Percentiles rank a stretch among this genome's conserved stretches.
Evolutionary conservation across 2,329 filamentous ascomycete genomes (phyloP).

Genomic region (Rachicladosporium sp.): DNA sequence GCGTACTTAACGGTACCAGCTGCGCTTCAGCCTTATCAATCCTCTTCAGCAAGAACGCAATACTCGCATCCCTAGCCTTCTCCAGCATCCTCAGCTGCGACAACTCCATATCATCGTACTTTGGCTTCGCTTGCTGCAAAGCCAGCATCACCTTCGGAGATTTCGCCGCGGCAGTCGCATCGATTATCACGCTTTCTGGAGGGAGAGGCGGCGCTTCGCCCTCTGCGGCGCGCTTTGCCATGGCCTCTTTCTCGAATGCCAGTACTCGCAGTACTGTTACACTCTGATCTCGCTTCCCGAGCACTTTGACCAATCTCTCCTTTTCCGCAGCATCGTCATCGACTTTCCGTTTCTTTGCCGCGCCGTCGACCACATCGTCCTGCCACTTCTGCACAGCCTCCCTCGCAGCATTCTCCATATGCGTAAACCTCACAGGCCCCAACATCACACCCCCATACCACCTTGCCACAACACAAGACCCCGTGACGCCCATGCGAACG

Average conservation of each 20-base stretch:
- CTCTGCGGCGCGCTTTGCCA: slow-evolving; percentile 16
- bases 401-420: slow-evolving; percentile 38
- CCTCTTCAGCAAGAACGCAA: slow-evolving; percentile 39
- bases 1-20: slow-evolving; percentile 1
- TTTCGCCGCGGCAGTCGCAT: slow-evolving; percentile 1
- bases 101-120: slow-evolving; percentile 32
- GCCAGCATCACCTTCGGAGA: neutral
- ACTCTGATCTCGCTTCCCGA: slow-evolving; percentile 36
- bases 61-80: slow-evolving; percentile 41
- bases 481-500: slow-evolving; percentile 30
- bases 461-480: slow-evolving; percentile 39
- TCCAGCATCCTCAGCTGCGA: slow-evolving; percentile 31
- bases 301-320: slow-evolving; percentile 27
- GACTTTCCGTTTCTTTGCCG: slow-evolving; percentile 21
- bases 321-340: slow-evolving; percentile 20
- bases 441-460: slow-evolving; percentile 44
- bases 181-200: slow-evolving; percentile 1
- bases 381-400: slow-evolving; percentile 35
- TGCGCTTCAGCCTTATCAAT: slow-evolving; percentile 39
- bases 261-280: slow-evolving; percentile 35
- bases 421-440: slow-evolving; percentile 40
- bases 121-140: slow-evolving; percentile 11
- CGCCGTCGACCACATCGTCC: slow-evolving; percentile 19
- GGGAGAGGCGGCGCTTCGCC: neutral
- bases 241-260: slow-evolving; percentile 33